phyloP scores from a whole-genome alignment of 352 stramenopile genomes.

The Phytophthora constricta region DNA sequence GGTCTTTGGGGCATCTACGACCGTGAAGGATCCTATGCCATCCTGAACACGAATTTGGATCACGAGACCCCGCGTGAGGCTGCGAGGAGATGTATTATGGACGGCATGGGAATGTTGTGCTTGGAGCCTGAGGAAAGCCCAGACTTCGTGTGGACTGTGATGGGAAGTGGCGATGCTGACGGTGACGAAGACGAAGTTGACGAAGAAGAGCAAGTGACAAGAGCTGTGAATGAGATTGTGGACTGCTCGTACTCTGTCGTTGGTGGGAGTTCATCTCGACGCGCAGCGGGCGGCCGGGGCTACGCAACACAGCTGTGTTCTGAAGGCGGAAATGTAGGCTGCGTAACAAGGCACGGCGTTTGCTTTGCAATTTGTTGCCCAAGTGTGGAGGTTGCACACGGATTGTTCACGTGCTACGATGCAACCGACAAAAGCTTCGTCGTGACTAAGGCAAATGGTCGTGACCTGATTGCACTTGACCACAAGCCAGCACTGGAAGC shows the following conservation, averaged over 20 bases:
- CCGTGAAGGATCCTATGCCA: slow-evolving; percentile 80
- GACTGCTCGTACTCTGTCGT: slow-evolving; percentile 78
- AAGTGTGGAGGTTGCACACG: slow-evolving; percentile 79
- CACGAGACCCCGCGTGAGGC: slow-evolving; percentile 68
- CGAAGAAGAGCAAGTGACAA: slow-evolving; percentile 71
- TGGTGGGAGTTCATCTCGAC: slow-evolving; percentile 55
- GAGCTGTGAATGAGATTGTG: slow-evolving; percentile 73
- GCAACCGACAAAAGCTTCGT: slow-evolving; percentile 71
- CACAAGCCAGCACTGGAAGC: slow-evolving; percentile 74
- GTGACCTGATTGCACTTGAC: slow-evolving; percentile 68
- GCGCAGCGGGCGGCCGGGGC: slow-evolving; percentile 29
- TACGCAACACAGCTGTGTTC: slow-evolving; percentile 78
- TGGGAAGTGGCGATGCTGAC: slow-evolving; percentile 49
- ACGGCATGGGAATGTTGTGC: slow-evolving; percentile 74
- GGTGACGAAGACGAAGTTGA: slow-evolving; percentile 51
- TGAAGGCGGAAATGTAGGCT: slow-evolving; percentile 61
- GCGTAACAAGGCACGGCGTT: slow-evolving; percentile 71
- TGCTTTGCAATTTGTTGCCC: slow-evolving; percentile 83
- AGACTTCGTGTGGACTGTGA: slow-evolving; percentile 81
- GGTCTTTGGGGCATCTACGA: slow-evolving; percentile 87
- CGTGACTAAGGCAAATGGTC: slow-evolving; percentile 68
- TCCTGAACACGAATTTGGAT: slow-evolving; percentile 73
- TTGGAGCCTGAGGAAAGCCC: slow-evolving; percentile 80
- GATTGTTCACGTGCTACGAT: slow-evolving; percentile 87
- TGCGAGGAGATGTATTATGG: slow-evolving; percentile 60